Base-by-base conservation (phyloP, 164 flowering plant species). In the Pachysandra terminalis region DNA sequence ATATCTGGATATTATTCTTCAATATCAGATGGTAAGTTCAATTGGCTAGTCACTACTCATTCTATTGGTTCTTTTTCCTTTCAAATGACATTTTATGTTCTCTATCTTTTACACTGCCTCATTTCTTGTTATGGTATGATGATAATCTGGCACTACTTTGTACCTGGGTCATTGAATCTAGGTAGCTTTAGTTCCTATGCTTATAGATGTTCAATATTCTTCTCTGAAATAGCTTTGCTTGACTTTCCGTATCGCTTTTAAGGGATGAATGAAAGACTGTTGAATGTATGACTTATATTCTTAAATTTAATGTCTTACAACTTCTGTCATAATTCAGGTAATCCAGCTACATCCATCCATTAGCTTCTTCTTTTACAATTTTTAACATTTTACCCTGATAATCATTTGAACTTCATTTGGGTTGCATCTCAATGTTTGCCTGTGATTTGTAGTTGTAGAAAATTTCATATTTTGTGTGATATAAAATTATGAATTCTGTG, bases 1-100 rank as follows among this genome's bases (percentile, higher is more conserved):
- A 75, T 91, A 78, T 77, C 37, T 88, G 77, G 97, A 94, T 73
- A 80, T 90, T 53, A 41, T 91, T 56, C 83, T 94, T 79, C 86
- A 85, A 63, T 69, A 84, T 71, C 77, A 88, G 32, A 82, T 88
- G 96, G 98, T 94, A 77, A 69, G 82, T 74, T 53, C 65, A 9
- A 59, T 49, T 45, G 45, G 16, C 45, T 37, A 40, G 27, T 68
- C 19, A 21, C 9, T 48, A 32, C 37, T 32, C 37, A 32, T 17
- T 59, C 35, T 64, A 23, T 54, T 54, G 14, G 0, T 26, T 64
- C 55, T 40, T 27, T 32, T 32, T 32, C 37, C 7, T 32, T 32
- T 32, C 37, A 32, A 32, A 32, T 32, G 37, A 7, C 37, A 32
- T 32, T 32, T n/a, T 32, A 32, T 32, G 7, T 32, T 32, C 7